Percentiles rank a stretch among this genome's conserved stretches.
Evolutionary conservation across 495 filamentous ascomycete genomes (phyloP).

Genomic region (Hypoxylon cercidicola): DNA sequence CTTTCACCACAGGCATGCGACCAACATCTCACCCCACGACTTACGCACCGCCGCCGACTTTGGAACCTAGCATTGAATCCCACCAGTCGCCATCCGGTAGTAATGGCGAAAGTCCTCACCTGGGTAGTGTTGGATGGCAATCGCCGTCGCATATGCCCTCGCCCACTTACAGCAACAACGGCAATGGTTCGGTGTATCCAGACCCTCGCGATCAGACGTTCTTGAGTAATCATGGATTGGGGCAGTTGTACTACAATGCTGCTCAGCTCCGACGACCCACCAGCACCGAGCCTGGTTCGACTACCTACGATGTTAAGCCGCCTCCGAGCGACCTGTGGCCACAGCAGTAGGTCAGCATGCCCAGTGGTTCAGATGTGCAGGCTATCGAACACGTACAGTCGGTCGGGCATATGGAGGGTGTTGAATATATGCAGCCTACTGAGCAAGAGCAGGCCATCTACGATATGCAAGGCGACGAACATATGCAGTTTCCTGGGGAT

Average conservation of each 20-base stretch:
- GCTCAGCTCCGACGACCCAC: constrained; percentile 72
- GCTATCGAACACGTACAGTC: too few species aligned
- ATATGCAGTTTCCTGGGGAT: neutral
- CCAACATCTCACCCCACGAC: constrained; percentile 80
- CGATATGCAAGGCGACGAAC: too few species aligned
- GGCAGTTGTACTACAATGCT: constrained; percentile 71
- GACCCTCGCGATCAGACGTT: constrained; percentile 69
- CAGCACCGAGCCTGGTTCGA: constrained; percentile 73
- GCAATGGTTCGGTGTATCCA: constrained; percentile 73
- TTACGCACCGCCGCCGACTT: constrained; percentile 83
- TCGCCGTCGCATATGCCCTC: constrained; percentile 75
- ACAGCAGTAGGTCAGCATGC: constrained; percentile 43
- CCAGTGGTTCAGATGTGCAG: neutral
- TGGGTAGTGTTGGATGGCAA: constrained; percentile 77
- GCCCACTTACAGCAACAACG: constrained; percentile 66
- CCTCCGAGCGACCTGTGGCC: constrained; percentile 49
- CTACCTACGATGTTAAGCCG: constrained; percentile 71
- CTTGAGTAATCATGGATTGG: constrained; percentile 60
- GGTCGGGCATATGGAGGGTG: too few species aligned
- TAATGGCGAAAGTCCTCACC: constrained; percentile 75
- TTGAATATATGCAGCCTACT: too few species aligned
- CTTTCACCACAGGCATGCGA: constrained; percentile 68
- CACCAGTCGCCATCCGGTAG: constrained; percentile 73
- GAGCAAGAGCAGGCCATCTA: too few species aligned
- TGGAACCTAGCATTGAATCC: constrained; percentile 86